Conservation (phyloP, 257 asterid species). For the Nicotiana undulata region DNA sequence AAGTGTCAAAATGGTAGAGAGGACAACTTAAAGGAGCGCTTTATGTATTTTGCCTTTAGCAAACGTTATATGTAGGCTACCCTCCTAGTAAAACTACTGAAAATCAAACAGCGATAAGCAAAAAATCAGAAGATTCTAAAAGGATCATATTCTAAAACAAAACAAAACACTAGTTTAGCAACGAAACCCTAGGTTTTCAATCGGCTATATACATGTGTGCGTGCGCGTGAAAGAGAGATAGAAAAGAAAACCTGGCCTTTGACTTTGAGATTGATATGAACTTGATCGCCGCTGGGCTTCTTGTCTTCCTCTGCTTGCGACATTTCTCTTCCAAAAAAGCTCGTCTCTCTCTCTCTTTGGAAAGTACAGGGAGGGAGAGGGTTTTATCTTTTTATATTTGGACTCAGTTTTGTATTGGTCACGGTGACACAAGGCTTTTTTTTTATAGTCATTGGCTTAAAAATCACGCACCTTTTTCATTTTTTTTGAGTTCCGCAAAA, state of each 20-base stretch:
- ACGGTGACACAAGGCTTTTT: too few relatives aligned
- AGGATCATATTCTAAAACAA: neutral
- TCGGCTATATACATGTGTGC: neutral
- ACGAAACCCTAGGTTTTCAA: neutral
- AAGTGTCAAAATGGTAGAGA: too few relatives aligned
- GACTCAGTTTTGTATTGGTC: too few relatives aligned
- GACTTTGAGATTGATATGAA: slow-evolving; percentile 38
- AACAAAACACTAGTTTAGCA: neutral
- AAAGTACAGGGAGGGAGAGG: too few relatives aligned
- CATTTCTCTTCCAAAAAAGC: slow-evolving; percentile 10
- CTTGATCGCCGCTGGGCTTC: slow-evolving; percentile 28
- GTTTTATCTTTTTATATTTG: too few relatives aligned
- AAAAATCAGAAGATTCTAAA: neutral
- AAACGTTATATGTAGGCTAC: too few relatives aligned
- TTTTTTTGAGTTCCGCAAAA: too few relatives aligned
- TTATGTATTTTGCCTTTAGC: too few relatives aligned
- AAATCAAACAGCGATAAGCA: neutral
- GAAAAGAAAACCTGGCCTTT: slow-evolving; percentile 29
- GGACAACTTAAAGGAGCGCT: too few relatives aligned
- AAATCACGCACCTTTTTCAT: too few relatives aligned
- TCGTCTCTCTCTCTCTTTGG: too few relatives aligned
- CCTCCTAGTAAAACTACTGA: neutral
- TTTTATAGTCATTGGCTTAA: too few relatives aligned
- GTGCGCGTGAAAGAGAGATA: neutral
- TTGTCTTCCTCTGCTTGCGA: slow-evolving; percentile 34